Base-by-base conservation (phyloP, 306 rosid species). In the Vicia villosa region DNA sequence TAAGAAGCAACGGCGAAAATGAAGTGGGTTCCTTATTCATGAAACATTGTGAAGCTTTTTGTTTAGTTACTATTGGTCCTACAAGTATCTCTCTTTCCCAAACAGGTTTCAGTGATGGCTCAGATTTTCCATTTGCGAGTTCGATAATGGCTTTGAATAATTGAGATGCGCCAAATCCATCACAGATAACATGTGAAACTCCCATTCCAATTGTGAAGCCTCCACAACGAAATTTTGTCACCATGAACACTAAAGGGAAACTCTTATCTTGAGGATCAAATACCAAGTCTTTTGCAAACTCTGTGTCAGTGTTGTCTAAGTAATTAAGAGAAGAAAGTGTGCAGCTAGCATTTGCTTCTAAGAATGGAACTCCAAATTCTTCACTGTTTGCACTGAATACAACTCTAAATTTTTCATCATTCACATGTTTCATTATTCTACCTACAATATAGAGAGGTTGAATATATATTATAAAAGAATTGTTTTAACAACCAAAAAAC, bases 81-180 rank as follows among this genome's bases (percentile, higher is more conserved):
- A 15, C 52, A 5, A n/a, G 52, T 34, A 63, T 77, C 37, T 83
- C 81, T 49, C 87, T 83, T 22, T 80, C 85, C 87, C 87, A 83
- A 16, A 80, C 81, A 0, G 87, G 87, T 40, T 74, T 80, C 68
- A 83, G 76, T 0, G 83, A 64, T 2, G 82, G 81, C 60, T 83
- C 87, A 5, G 11, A 59, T 64, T 65, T 56, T 8, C 85, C 81
- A 0, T 47, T 60, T 36, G 83, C 76, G 38, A 83, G 45, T 70
- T 80, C 87, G 16, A 56, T 11, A 20, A 83, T 4, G 16, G 21
- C 0, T 2, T 46, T 46, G 10, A 46, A 46, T 21, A 46, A 46
- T 15, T 46, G 52, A 6, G 52, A 46, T 15, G 20, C 4, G 14
- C 52, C 52, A 46, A 46, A 46, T 46, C 21, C 52, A 15, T 46